Evolutionary conservation across 2,329 filamentous ascomycete genomes (phyloP).

Genomic region (Trichoderma atrobrunneum): DNA sequence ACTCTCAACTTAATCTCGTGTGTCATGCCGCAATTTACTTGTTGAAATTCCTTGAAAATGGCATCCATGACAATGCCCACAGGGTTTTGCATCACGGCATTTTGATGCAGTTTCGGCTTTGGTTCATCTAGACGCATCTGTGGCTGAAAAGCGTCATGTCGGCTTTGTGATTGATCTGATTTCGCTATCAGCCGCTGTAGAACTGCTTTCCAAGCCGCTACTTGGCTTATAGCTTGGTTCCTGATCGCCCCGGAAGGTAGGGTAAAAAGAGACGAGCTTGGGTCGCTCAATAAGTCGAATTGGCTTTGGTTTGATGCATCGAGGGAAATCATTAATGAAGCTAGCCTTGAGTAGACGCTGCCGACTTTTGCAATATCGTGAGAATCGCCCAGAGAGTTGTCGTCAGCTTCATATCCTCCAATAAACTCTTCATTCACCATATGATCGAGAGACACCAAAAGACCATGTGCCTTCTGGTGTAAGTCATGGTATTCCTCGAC

Average conservation of each 20-base stretch:
- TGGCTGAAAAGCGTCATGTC: neutral
- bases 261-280: neutral
- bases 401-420: neutral
- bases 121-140: neutral
- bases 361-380: neutral
- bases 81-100: neutral
- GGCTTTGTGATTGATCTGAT: neutral
- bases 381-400: neutral
- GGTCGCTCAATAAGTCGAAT: neutral
- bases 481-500: neutral
- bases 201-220: neutral
- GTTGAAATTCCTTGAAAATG: conserved; percentile 17
- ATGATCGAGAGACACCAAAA: neutral
- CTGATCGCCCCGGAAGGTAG: neutral
- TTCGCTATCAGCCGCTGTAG: neutral
- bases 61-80: conserved; percentile 9
- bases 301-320: neutral
- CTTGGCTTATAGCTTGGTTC: neutral
- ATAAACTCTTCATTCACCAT: neutral
- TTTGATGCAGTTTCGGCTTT: neutral
- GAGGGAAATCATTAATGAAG: neutral
- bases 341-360: neutral
- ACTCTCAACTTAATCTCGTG: conserved; percentile 15
- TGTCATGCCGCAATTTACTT: neutral
- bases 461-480: neutral